A percentile compares a stretch with the other conserved stretches of the same genome.
These are phyloP conservation scores for Trichoderma parareesei DNA, from an alignment of 495 filamentous ascomycete species.

Conservation along the genomic window DNA sequence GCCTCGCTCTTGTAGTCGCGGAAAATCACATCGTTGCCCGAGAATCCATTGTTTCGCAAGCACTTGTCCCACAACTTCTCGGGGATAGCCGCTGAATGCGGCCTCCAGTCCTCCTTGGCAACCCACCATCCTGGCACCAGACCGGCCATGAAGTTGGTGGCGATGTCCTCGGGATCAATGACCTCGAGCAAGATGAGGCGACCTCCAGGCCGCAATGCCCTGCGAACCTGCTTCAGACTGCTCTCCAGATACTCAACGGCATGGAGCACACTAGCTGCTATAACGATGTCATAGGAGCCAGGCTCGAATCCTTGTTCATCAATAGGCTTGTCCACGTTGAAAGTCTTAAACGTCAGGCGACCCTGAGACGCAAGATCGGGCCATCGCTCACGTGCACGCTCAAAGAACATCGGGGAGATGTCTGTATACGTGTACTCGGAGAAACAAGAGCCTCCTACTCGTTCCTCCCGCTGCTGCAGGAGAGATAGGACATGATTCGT, in stretches of 20 bases:
- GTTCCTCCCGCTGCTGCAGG: constrained; percentile 18
- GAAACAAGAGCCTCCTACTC: constrained; percentile 20
- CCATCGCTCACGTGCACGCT: constrained; percentile 25
- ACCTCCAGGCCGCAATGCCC: constrained; percentile 29
- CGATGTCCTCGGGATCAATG: constrained; percentile 22
- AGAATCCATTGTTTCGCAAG: constrained; percentile 34
- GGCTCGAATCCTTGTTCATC: constrained; percentile 24
- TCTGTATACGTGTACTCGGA: constrained; percentile 44
- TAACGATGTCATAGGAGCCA: constrained; percentile 30
- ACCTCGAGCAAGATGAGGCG: constrained; percentile 29
- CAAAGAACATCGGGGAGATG: constrained; percentile 44
- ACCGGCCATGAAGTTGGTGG: constrained; percentile 33
- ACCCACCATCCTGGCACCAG: constrained; percentile 46
- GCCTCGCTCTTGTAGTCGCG: constrained; percentile 17
- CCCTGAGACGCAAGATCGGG: constrained; percentile 9
- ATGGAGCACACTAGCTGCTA: constrained; percentile 44
- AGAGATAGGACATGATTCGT: constrained; percentile 18
- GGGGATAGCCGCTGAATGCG: constrained; percentile 25
- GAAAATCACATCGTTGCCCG: constrained; percentile 33
- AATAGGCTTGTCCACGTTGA: constrained; percentile 26
- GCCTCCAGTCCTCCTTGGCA: constrained; percentile 24
- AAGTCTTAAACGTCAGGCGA: constrained; percentile 23
- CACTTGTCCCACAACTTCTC: constrained; percentile 32
- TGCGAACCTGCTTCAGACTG: constrained; percentile 31
- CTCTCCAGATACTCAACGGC: constrained; percentile 31